Base-by-base conservation (phyloP, 441 rosid genomes). In the Populus trichocarpa region DNA sequence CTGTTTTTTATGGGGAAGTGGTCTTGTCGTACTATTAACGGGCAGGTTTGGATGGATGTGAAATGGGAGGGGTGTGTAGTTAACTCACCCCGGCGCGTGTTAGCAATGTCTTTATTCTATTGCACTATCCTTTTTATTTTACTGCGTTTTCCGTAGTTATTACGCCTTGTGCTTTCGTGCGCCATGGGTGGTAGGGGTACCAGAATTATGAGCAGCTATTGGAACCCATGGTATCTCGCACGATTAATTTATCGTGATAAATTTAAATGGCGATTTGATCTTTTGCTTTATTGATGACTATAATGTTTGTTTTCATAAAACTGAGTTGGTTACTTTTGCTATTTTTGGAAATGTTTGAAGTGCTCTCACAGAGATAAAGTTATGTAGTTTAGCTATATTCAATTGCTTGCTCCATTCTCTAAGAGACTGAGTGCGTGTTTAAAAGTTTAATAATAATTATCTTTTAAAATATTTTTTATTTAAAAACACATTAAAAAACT, bases 1-100 rank as follows among this genome's bases (percentile, higher is more conserved):
- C 87, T 81, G 91, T 87, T 87, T 90, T 33, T 87, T 88, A 85
- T 79, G 84, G 89, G 90, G 84, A 88, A 89, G 75, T 85, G 92
- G 86, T 75, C 65, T 86, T 91, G 93, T 90, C 93, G 89, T 88
- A 90, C 90, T 74, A 77, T 81, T 76, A 82, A 85, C 92, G 77
- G 84, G 87, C 88, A 87, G 79, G 84, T 79, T 82, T 83, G 81
- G 82, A 78, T 77, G 84, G 85, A 75, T 38, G 85, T 38, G 84
- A 82, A 42, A 70, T 73, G 72, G 50, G 40, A 12, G 36, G 67
- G 77, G 78, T 80, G 87, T 85, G 81, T 35, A 79, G 23, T 13
- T 67, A 59, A 50, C 85, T 63, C 75, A 61, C 30, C 0, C 0
- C 10, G 2, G 88, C 80, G 85, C 86, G 83, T 26, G 74, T 74